Evolutionary conservation across 2,329 filamentous ascomycete species (phyloP), one percentile per base, ranked within the genome.

Genomic region (Colletotrichum sp.): DNA sequence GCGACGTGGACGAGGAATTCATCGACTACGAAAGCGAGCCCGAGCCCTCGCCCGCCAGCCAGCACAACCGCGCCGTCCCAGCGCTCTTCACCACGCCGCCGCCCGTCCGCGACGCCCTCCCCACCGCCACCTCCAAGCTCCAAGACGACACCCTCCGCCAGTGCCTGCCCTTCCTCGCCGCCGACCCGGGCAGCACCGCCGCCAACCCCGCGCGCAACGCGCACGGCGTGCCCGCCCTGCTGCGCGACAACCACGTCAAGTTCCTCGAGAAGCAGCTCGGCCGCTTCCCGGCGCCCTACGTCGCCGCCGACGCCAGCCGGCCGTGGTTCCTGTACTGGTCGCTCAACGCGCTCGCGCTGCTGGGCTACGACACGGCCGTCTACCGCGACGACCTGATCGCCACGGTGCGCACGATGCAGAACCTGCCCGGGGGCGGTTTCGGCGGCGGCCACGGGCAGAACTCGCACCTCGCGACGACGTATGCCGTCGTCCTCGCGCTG

Each of bases 241-340:
- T 93, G 79, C 92, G 94, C 57, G 86, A 86, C 77, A 87, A 87
- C 57, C 92, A 94, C 84, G 87, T 91, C 75, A 85, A 83, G 39
- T 96, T 95, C 82, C 85, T 96, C 66, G 88, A 89, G 78, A 89
- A 88, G 78, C 88, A 87, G 79, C 85, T 94, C 36, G 87, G 87
- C 28, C 88, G 87, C 65, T 92, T 98, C 77, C 95, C 96, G 0
- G 86, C 90, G 9, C 88, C 87, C 5, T 98, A 94, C 84, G 92
- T 94, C 69, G 90, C 89, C 65, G 91, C 96, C 79, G 97, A 99
- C 87, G 94, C 97, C 36, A 96, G 95, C 82, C 90, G 96, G 71
- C 96, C 97, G 12, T 99, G 97, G 97, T 91, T 98, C 81, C 90
- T 98, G 78, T 99, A 98, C 87, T 99, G 97, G 97, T 94, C 92